Evolutionary conservation across 305 asterid genomes (phyloP).

Genomic region (Solanum aculeatissimum): DNA sequence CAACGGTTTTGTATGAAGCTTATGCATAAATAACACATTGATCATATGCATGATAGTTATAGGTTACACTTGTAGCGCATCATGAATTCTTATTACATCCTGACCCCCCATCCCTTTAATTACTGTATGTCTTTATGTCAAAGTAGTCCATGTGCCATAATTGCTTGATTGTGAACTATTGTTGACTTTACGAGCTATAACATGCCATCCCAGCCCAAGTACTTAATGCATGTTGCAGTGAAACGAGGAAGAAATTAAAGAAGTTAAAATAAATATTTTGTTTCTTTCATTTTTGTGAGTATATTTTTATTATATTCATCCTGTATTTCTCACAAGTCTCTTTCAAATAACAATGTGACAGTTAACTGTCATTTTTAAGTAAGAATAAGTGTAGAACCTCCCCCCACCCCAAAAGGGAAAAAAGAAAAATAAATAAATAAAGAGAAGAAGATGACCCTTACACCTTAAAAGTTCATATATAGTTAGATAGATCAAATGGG

Average conservation of each 20-base stretch:
- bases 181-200: background rate
- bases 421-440: background rate
- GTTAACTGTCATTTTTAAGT: conserved; percentile 23
- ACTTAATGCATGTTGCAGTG: background rate
- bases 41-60: background rate
- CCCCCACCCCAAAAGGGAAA: background rate
- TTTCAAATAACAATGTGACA: conserved; percentile 20
- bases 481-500: conserved; percentile 55
- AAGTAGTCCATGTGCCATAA: background rate
- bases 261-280: background rate
- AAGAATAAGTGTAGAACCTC: background rate
- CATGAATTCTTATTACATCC: background rate
- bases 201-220: background rate
- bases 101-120: background rate
- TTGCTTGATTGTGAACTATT: background rate
- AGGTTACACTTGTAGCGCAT: background rate
- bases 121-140: background rate
- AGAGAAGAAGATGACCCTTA: background rate
- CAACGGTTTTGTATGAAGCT: background rate
- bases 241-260: background rate
- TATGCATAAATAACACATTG: background rate
- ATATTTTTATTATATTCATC: background rate
- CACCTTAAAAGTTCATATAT: conserved; percentile 20
- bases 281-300: background rate
- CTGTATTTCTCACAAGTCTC: background rate